Base-by-base conservation (phyloP, 208 protist species). In the Phytomonas serpens region DNA sequence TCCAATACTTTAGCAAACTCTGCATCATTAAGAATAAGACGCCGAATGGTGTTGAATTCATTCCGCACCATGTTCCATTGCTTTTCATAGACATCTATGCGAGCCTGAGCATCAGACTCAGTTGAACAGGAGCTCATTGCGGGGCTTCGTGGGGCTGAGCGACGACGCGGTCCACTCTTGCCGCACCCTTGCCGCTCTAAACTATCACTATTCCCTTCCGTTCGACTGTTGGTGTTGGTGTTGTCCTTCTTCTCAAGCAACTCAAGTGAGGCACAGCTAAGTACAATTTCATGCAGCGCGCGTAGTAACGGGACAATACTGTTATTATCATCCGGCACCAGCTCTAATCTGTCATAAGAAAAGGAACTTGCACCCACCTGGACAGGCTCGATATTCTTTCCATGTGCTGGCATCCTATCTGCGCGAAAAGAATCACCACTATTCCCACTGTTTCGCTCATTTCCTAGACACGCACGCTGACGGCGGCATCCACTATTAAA, bases 251-350 rank as follows among this genome's bases (percentile, higher is more conserved):
- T 37, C 33, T 36, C 52, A 32, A 87, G 33, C n/a, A 75, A 68
- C 52, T 79, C 79, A 9, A 84, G 77, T 19, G 85, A 77, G 47
- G 72, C 74, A 64, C 82, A 80, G 7, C 72, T 78, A 4, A 85
- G 76, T 14, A 80, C 77, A 32, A 93, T 81, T 69, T 89, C 83
- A 4, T 79, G 79, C 42, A 93, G 77, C 13, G 70, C 47, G 16
- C 61, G 42, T 52, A 89, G 57, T 47, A 93, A 71, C 64, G 77
- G 47, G 13, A 78, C 76, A n/a, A 85, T 68, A 34, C 62, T 65
- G 4, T 68, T 42, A 1, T 69, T 62, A 61, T 87, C 79, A 10
- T 67, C 72, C 2, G 86, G 86, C 32, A 89, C 68, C 34, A 88
- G 75, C 67, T 81, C 85, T 52, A 87, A 69, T 4, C 37, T 1